phyloP scores from a whole-genome alignment of 345 rosid species.

The Noccaea bulbosa region DNA sequence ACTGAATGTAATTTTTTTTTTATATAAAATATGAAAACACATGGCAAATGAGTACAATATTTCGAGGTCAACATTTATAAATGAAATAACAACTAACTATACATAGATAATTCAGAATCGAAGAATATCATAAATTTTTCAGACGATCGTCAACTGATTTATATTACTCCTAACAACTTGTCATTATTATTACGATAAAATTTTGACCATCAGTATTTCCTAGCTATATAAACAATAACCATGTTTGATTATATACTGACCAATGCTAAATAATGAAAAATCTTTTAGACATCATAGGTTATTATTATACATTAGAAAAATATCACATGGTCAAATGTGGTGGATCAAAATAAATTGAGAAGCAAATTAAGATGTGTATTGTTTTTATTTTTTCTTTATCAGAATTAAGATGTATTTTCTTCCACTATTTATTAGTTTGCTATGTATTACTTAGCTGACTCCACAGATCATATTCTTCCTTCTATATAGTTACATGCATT shows the following conservation, averaged over 20 bases:
- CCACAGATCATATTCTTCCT: not conserved
- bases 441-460: not conserved
- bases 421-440: not conserved
- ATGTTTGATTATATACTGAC: not conserved
- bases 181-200: not conserved
- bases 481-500: not conserved
- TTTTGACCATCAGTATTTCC: not conserved
- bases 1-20: too few species aligned
- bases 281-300: not conserved
- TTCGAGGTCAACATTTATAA: not conserved
- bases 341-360: not conserved
- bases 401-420: not conserved
- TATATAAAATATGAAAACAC: too few species aligned
- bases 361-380: not conserved
- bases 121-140: not conserved
- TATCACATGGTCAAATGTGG: not conserved
- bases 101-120: not conserved
- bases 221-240: not conserved
- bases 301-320: not conserved
- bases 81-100: not conserved
- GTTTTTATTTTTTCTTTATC: too few species aligned
- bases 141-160: not conserved
- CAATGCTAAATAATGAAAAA: not conserved
- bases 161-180: not conserved
- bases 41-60: too few species aligned